These are phyloP conservation scores for Amaranthus cruentus DNA, from an alignment of 148 eudicot genomes.

Conservation along the genomic window DNA sequence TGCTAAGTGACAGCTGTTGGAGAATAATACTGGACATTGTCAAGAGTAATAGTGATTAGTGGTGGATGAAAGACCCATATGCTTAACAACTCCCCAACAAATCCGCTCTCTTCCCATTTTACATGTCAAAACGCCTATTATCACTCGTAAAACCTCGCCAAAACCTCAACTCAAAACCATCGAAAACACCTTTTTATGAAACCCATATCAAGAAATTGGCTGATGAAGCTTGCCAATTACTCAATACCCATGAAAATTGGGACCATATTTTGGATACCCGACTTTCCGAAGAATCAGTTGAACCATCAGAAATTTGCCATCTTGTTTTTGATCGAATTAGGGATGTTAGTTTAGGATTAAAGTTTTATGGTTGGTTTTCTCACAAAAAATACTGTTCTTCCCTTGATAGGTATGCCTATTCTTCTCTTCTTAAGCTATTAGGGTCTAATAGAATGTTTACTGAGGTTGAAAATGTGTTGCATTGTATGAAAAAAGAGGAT, in stretches of 20 bases:
- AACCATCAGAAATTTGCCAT: conserved; percentile 69
- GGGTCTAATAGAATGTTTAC: conserved; percentile 48
- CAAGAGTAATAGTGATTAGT: no score
- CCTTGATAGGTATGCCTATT: conserved; percentile 65
- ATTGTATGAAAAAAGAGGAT: conserved; percentile 40
- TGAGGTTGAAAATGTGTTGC: conserved; percentile 56
- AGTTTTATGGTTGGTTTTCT: conserved; percentile 62
- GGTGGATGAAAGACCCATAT: no score
- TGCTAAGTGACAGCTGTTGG: no score
- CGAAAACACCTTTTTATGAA: conserved; percentile 25
- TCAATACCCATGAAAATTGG: conserved; percentile 57
- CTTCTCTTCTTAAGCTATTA: conserved; percentile 76
- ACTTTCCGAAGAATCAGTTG: conserved; percentile 41
- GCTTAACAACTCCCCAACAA: neutral
- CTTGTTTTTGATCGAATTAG: conserved; percentile 66
- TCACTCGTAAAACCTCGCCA: conserved; percentile 64
- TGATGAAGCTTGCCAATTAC: conserved; percentile 45
- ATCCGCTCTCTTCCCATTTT: conserved; percentile 10
- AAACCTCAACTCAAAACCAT: conserved; percentile 37
- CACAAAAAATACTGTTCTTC: conserved; percentile 41
- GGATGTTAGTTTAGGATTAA: conserved; percentile 58
- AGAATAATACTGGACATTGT: no score
- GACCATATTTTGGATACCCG: conserved; percentile 56
- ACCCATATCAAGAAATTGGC: conserved; percentile 42
- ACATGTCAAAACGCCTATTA: conserved; percentile 70